Evolutionary conservation across 805 yeast genomes (phyloP).

Genomic region (Diddensiella transvaalensis): DNA sequence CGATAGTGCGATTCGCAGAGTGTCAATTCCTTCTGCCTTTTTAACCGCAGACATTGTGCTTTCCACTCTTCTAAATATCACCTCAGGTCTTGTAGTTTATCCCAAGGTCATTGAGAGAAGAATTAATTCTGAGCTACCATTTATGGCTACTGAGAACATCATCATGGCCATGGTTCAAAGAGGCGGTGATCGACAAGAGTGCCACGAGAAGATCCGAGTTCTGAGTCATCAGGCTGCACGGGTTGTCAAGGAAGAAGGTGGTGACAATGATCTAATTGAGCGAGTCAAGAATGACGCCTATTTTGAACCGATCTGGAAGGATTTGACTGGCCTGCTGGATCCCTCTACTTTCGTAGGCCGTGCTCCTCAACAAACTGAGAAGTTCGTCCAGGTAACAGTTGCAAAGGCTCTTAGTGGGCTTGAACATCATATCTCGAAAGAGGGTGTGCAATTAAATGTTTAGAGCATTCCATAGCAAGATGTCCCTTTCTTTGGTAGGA

Average conservation of each 20-base stretch:
- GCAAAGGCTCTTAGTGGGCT: slow-evolving; percentile 74
- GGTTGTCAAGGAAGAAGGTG: slow-evolving; percentile 97
- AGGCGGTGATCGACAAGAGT: slow-evolving; percentile 97
- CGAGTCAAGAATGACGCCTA: slow-evolving; percentile 73
- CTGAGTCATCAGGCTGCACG: slow-evolving; percentile 96
- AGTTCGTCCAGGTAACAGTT: slow-evolving; percentile 82
- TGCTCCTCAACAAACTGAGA: slow-evolving; percentile 97
- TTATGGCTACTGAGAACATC: slow-evolving; percentile 99
- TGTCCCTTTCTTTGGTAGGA: slow-evolving; percentile 2
- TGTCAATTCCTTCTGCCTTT: slow-evolving; percentile 93
- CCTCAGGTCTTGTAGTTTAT: slow-evolving; percentile 94
- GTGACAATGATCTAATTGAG: slow-evolving; percentile 94
- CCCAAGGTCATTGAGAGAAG: slow-evolving; percentile 98
- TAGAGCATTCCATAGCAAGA: slow-evolving; percentile 32
- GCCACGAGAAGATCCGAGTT: slow-evolving; percentile 96
- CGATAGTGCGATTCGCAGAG: slow-evolving; percentile 97
- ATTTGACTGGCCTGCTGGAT: slow-evolving; percentile 75
- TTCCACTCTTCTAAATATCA: slow-evolving; percentile 84
- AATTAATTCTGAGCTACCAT: slow-evolving; percentile 90
- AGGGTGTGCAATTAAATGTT: slow-evolving; percentile 76
- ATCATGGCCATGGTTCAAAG: slow-evolving; percentile 99
- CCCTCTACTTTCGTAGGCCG: slow-evolving; percentile 96
- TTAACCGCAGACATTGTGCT: slow-evolving; percentile 91
- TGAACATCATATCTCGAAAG: slow-evolving; percentile 54
- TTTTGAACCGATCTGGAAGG: slow-evolving; percentile 84